phyloP scores from a whole-genome alignment of 805 yeast species.

The Lipomyces sp. region DNA sequence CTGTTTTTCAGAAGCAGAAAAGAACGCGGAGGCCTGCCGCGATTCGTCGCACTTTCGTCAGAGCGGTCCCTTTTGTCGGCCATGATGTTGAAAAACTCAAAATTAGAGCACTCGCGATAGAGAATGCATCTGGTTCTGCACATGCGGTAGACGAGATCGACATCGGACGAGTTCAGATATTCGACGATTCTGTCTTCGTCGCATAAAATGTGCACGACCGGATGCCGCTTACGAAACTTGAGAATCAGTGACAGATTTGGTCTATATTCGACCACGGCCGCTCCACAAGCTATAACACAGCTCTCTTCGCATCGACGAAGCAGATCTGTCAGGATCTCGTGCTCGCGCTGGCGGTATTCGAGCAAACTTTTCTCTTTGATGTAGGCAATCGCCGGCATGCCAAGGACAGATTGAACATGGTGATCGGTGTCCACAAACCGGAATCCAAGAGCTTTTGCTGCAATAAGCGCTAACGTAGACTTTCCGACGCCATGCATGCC shows the following conservation, averaged over 20 bases:
- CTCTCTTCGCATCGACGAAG: conserved; percentile 47
- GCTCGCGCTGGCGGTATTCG: conserved; percentile 69
- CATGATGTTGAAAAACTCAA: conserved; percentile 19
- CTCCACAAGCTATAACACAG: conserved; percentile 85
- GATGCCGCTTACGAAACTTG: conserved; percentile 60
- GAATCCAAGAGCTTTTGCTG: conserved; percentile 66
- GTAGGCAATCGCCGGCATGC: conserved; percentile 39
- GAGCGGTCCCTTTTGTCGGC: neutral
- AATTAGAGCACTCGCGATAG: conserved; percentile 53
- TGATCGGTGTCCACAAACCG: conserved; percentile 71
- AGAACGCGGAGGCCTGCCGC: neutral
- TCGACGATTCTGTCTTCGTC: conserved; percentile 73
- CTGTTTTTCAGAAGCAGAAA: conserved; percentile 7
- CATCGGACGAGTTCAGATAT: conserved; percentile 72
- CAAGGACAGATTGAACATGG: conserved; percentile 55
- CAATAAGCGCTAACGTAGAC: conserved; percentile 77
- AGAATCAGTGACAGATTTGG: conserved; percentile 63
- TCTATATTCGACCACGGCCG: conserved; percentile 81
- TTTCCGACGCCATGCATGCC: conserved; percentile 99
- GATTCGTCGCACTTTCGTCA: neutral
- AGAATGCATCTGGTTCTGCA: conserved; percentile 64
- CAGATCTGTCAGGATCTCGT: conserved; percentile 51
- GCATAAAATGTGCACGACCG: conserved; percentile 85
- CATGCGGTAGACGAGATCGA: conserved; percentile 83
- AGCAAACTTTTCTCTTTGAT: conserved; percentile 82